A percentile compares a stretch with the other conserved stretches of the same genome.
Conservation (phyloP, 495 filamentous ascomycete genomes). For the Pseudomonodictys pantanalensis region DNA sequence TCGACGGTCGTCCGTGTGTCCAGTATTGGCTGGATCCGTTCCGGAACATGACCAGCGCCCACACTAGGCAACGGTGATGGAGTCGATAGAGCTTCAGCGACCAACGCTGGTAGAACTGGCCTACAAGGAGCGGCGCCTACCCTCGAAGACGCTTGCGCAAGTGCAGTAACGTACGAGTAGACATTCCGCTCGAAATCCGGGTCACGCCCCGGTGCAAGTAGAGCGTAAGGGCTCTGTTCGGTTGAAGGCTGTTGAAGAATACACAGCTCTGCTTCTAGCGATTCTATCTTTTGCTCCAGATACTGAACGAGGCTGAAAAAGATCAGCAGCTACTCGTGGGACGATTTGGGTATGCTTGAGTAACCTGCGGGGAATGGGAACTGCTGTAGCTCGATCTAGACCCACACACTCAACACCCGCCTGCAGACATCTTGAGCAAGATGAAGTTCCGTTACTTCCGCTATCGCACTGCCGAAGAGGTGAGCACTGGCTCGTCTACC, state of each 20-base stretch:
- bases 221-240: background rate
- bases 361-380: background rate
- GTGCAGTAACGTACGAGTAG: no score
- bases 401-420: background rate
- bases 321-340: background rate
- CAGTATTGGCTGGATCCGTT: background rate
- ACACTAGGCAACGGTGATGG: no score
- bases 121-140: no score
- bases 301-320: background rate
- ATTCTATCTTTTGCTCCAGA: background rate
- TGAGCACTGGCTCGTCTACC: no score
- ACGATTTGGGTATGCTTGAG: background rate
- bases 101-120: no score
- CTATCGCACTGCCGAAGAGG: conserved; percentile 1
- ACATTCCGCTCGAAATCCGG: no score
- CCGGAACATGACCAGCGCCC: background rate
- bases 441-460: background rate
- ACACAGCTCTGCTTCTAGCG: background rate
- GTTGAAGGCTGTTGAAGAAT: background rate
- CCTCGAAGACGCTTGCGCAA: no score
- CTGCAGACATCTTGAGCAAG: background rate
- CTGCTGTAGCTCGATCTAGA: background rate
- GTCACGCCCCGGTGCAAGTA: no score
- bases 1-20: background rate
- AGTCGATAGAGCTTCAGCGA: no score